These are phyloP conservation scores for Mycena kentingensis DNA, from an alignment of 768 basidiomycete species.

Conservation along the genomic window DNA sequence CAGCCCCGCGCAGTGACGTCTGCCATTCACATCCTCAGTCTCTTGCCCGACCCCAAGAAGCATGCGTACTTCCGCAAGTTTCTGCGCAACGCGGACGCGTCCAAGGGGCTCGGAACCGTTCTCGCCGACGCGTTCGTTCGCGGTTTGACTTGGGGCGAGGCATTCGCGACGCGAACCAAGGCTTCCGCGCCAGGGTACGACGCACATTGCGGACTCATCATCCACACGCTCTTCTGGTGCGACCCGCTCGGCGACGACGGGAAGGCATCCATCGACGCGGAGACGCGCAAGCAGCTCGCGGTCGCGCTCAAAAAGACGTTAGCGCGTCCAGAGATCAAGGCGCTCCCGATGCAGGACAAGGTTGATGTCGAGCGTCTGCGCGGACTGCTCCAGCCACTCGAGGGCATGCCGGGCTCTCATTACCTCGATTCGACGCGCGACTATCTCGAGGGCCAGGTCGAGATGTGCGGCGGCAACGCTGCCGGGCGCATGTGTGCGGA, in stretches of 20 bases:
- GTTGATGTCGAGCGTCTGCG: constrained; percentile 13
- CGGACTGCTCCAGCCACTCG: constrained; percentile 2
- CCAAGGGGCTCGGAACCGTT: constrained; percentile 20
- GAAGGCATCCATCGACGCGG: constrained; percentile 22
- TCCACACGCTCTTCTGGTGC: constrained; percentile 24
- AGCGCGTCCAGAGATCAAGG: not conserved
- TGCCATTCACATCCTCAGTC: constrained; percentile 22
- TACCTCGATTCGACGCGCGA: constrained; percentile 12
- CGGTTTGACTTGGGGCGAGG: constrained; percentile 12
- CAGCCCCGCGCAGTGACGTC: constrained; percentile 20
- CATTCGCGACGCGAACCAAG: too few relatives aligned
- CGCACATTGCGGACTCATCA: constrained; percentile 19
- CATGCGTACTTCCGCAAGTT: constrained; percentile 27
- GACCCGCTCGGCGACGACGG: constrained; percentile 25
- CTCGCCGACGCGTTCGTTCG: constrained; percentile 15
- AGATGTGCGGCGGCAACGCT: constrained; percentile 5
- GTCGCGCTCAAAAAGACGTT: not conserved
- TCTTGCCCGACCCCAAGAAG: constrained; percentile 22
- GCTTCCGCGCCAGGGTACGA: constrained; percentile 8
- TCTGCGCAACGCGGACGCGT: constrained; percentile 12
- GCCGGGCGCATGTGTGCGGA: constrained; percentile 8
- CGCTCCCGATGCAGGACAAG: not conserved
- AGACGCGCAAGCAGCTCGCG: constrained; percentile 12
- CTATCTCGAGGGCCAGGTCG: constrained; percentile 15
- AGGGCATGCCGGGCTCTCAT: constrained; percentile 7